Percentiles rank a stretch among this genome's conserved stretches.
Conservation (phyloP, 441 rosid species). For the Mallotus repandus region DNA sequence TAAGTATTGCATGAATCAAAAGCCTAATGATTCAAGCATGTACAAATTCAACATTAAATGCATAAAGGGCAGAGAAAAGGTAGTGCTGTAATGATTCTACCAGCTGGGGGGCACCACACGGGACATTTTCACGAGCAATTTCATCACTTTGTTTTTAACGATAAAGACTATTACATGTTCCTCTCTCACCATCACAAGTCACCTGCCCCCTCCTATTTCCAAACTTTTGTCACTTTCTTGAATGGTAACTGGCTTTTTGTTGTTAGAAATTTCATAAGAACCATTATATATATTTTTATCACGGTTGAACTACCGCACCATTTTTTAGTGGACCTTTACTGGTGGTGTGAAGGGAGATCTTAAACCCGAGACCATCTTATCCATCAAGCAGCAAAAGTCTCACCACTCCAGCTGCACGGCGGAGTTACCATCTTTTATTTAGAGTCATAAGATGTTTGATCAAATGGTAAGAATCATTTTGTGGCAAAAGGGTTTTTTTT, state of each 20-base stretch:
- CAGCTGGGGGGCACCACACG: slow-evolving; percentile 20
- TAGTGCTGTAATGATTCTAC: slow-evolving; percentile 32
- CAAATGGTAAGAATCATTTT: slow-evolving; percentile 24
- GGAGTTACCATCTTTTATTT: not conserved
- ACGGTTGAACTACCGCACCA: too few species aligned
- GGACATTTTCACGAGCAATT: slow-evolving; percentile 41
- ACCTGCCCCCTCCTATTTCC: not conserved
- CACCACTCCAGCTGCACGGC: too few species aligned
- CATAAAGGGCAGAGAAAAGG: slow-evolving; percentile 13
- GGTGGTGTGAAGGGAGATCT: too few species aligned
- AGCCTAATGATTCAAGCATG: slow-evolving; percentile 14
- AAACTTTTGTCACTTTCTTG: slow-evolving; percentile 33
- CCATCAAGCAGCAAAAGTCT: too few species aligned
- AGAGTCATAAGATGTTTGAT: slow-evolving; percentile 14
- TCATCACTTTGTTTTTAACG: slow-evolving; percentile 32
- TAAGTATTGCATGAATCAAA: not conserved
- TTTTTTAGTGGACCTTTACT: too few species aligned
- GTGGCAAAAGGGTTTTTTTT: not conserved
- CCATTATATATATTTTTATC: too few species aligned
- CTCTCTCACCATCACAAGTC: slow-evolving; percentile 20
- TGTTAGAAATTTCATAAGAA: too few species aligned
- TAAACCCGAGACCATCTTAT: too few species aligned
- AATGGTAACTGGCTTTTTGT: not conserved
- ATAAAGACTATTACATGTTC: slow-evolving; percentile 23
- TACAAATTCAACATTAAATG: slow-evolving; percentile 19